Evolutionary conservation across 352 stramenopile genomes (phyloP).

Genomic region (Phytophthora podocarpi): DNA sequence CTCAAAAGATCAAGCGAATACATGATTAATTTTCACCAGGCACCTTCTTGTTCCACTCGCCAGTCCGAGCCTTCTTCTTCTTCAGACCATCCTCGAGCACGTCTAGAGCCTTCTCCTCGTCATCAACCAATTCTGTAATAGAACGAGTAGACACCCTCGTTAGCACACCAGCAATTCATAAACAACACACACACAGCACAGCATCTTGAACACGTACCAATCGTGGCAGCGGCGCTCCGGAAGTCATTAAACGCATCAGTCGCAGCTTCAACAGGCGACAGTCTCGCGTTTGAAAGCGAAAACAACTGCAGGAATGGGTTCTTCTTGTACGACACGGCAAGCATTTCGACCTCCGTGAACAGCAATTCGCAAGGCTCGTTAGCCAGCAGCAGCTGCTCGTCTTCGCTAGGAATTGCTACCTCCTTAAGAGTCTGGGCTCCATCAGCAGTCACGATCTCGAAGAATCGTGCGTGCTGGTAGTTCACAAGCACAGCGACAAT

Average conservation of each 20-base stretch:
- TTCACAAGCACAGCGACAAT: slow-evolving; percentile 64
- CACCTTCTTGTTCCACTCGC: slow-evolving; percentile 49
- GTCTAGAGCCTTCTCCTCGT: slow-evolving; percentile 54
- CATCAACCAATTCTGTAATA: slow-evolving; percentile 50
- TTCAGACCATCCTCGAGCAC: slow-evolving; percentile 70
- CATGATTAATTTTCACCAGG: slow-evolving; percentile 30
- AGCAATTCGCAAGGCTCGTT: slow-evolving; percentile 52
- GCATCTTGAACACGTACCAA: slow-evolving; percentile 45
- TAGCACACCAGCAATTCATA: slow-evolving; percentile 4
- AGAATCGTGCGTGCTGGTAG: slow-evolving; percentile 53
- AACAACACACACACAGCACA: slow-evolving; percentile 1
- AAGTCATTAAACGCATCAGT: slow-evolving; percentile 45
- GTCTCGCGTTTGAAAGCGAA: slow-evolving; percentile 32
- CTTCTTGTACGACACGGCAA: slow-evolving; percentile 68
- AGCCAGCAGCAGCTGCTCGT: slow-evolving; percentile 42
- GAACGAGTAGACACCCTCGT: slow-evolving; percentile 1
- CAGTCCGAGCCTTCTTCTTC: slow-evolving; percentile 83
- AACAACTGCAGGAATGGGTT: slow-evolving; percentile 69
- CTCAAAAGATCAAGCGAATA: slow-evolving; percentile 12
- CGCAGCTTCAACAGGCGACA: slow-evolving; percentile 24
- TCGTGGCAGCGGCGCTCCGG: slow-evolving; percentile 48
- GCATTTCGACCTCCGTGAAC: slow-evolving; percentile 50
- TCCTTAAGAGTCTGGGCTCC: slow-evolving; percentile 29
- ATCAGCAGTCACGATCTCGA: slow-evolving; percentile 47
- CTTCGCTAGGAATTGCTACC: slow-evolving; percentile 27